These are phyloP conservation scores for Clathrus columnatus DNA, from an alignment of 768 basidiomycete species.

Conservation along the genomic window DNA sequence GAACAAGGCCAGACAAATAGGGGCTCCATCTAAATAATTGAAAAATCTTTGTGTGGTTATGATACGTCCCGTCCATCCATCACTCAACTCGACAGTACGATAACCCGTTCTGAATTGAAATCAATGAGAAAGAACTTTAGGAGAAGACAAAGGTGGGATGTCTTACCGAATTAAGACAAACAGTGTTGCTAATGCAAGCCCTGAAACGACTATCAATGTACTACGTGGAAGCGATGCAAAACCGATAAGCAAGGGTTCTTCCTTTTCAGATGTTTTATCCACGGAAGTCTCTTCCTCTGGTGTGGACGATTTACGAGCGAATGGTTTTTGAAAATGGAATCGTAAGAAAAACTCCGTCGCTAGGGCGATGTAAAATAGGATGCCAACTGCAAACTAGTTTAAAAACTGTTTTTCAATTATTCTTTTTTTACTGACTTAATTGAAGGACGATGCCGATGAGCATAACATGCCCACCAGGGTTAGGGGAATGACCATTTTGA, in stretches of 20 bases:
- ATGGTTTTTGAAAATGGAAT: conserved; percentile 28
- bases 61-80: conserved; percentile 44
- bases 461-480: conserved; percentile 39
- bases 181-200: conserved; percentile 27
- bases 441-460: conserved; percentile 57
- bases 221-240: neutral
- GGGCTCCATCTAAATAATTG: conserved; percentile 42
- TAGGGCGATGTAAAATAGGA: conserved; percentile 32
- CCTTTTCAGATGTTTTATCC: neutral
- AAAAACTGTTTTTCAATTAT: neutral
- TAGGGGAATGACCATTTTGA: conserved; percentile 12
- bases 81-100: conserved; percentile 41
- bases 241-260: neutral
- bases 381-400: conserved; percentile 26
- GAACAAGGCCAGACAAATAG: conserved; percentile 39
- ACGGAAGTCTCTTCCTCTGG: neutral
- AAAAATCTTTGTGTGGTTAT: conserved; percentile 41
- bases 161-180: conserved; percentile 41
- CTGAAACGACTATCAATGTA: conserved; percentile 21
- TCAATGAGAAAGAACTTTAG: neutral
- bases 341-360: conserved; percentile 40
- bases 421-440: conserved; percentile 26
- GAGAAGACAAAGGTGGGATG: conserved; percentile 2
- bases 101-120: conserved; percentile 35
- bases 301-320: conserved; percentile 10